These are phyloP conservation scores for Knufia fluminis DNA, from an alignment of 2,329 filamentous ascomycete species.

Conservation along the genomic window DNA sequence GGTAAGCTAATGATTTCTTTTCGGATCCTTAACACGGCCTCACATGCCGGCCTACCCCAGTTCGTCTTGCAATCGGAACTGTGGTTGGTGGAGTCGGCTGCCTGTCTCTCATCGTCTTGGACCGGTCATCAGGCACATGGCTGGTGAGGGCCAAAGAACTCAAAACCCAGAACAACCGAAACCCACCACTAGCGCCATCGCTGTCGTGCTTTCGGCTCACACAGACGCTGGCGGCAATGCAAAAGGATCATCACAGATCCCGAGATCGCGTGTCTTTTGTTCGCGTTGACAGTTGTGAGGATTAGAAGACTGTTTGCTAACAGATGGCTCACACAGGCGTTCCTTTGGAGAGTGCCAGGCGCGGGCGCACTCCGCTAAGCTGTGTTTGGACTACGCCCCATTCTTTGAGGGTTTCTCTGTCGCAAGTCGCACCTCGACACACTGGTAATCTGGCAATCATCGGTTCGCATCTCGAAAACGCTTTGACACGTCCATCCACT, in stretches of 20 bases:
- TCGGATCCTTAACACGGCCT: slow-evolving; percentile 4
- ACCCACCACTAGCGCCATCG: slow-evolving; percentile 12
- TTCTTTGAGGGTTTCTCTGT: slow-evolving; percentile 4
- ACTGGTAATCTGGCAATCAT: slow-evolving; percentile 11
- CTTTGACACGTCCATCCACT: slow-evolving; percentile 22
- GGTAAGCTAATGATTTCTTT: slow-evolving; percentile 9
- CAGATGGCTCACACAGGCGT: background rate
- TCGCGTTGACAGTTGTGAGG: background rate
- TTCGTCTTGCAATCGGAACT: background rate
- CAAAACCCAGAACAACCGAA: slow-evolving; percentile 4
- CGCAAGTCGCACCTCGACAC: slow-evolving; percentile 11
- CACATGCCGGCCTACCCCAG: slow-evolving; percentile 4
- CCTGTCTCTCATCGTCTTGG: slow-evolving; percentile 4
- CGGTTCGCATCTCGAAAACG: slow-evolving; percentile 22
- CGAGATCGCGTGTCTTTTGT: background rate
- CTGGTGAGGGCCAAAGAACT: slow-evolving; percentile 2
- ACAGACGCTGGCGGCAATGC: slow-evolving; percentile 1
- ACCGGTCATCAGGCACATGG: slow-evolving; percentile 9
- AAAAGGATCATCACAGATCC: background rate
- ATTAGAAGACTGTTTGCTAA: background rate
- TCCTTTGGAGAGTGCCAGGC: background rate
- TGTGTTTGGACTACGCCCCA: slow-evolving; percentile 13
- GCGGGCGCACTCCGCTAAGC: slow-evolving; percentile 15
- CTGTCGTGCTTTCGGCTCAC: slow-evolving; percentile 5
- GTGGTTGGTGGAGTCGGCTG: slow-evolving; percentile 10